phyloP scores from a whole-genome alignment of 2,329 filamentous ascomycete genomes.

The Raffaelea deltoideospora region DNA sequence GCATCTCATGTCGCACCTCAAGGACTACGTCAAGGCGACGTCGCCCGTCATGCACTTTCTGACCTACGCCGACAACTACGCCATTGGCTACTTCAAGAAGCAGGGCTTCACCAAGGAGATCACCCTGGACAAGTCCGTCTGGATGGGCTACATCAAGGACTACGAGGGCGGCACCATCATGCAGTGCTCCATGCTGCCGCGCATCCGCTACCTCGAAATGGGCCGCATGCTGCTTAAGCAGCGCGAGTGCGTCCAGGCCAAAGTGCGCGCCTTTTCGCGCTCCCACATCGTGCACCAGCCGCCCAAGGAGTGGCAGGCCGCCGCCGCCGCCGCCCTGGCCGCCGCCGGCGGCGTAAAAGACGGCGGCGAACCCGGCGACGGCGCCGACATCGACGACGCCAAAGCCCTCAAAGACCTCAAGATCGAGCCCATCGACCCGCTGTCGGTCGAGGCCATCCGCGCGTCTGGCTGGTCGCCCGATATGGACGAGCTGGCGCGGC shows the following conservation, averaged over 20 bases:
- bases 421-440: constrained; percentile 64
- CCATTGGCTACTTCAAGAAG: constrained; percentile 98
- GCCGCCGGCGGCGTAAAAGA: too few relatives aligned
- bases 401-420: too few relatives aligned
- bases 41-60: constrained; percentile 97
- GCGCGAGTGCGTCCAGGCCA: constrained; percentile 87
- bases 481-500: constrained; percentile 92
- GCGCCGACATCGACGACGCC: too few relatives aligned
- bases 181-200: constrained; percentile 96
- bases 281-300: constrained; percentile 77
- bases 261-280: constrained; percentile 82
- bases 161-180: constrained; percentile 98
- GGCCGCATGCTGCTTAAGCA: constrained; percentile 93
- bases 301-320: constrained; percentile 66
- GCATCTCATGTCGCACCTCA: constrained; percentile 94
- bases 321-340: constrained; percentile 34
- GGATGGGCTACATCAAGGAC: constrained; percentile 99
- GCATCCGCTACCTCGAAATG: constrained; percentile 83
- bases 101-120: constrained; percentile 99
- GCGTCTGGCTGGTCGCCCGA: constrained; percentile 90
- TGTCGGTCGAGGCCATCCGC: constrained; percentile 76
- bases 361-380: constrained; percentile 23
- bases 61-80: constrained; percentile 97
- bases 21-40: constrained; percentile 95
- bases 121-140: constrained; percentile 72